Evolutionary conservation across 2,329 filamentous ascomycete genomes (phyloP), one percentile per base, ranked within the genome.

Genomic region (Tolypocladium paradoxum): DNA sequence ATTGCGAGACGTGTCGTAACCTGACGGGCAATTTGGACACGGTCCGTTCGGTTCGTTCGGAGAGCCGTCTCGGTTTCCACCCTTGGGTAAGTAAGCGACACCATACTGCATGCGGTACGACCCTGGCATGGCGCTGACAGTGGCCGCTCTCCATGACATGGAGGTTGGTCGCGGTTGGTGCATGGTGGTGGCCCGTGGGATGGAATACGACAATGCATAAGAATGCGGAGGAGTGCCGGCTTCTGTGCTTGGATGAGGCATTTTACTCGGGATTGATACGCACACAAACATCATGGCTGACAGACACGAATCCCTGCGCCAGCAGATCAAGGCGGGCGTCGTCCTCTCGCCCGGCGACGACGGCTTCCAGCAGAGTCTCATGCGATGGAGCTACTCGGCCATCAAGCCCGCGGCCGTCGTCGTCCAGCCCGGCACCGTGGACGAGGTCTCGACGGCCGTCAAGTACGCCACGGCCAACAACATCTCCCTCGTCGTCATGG

Each of bases 401-500:
- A 55, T 68, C 47, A 70, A 71, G 49, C 66, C 63, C 20, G 69
- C 70, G 20, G 76, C 73, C 6, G 65, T 72, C 0, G 72, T 77
- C 37, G 64, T 76, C 8, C 63, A 70, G 40, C 75, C 76, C 1
- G 67, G 61, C 9, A 69, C 68, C 0, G 56, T 64, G 1, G 61
- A 68, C 14, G 73, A 78, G 55, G 66, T 74, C 35, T 68, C 70
- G 24, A 63, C 68, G 7, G 68, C 70, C 0, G 61, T 81, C 47
- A 66, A 69, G 29, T 78, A 76, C 56, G 73, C 74, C 27, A 65
- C 64, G 1, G 59, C 69, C 16, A 61, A 76, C 48, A 60, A 61
- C 6, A 68, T 82, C 40, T 72, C 77, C 47, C 70, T 83, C 53
- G 76, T 75, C 0, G 74, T 82, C 36, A 72, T 73, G 53, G 75